A percentile compares a stretch with the other conserved stretches of the same genome.
These are phyloP conservation scores for Zopfia rhizophila DNA, from an alignment of 2,329 filamentous ascomycete genomes.

Conservation along the genomic window DNA sequence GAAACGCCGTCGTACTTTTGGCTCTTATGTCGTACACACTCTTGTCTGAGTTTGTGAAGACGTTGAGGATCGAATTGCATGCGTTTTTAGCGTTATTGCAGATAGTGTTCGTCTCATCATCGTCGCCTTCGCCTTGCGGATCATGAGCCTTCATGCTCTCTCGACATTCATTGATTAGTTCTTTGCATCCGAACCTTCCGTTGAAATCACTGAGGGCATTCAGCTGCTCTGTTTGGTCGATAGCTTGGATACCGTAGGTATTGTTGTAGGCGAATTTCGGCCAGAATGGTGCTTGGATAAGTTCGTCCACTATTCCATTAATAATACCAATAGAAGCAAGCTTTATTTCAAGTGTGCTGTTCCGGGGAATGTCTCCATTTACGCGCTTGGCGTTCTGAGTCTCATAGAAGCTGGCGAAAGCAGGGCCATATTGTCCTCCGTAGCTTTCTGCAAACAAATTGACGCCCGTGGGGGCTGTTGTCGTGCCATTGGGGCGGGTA, in stretches of 20 bases:
- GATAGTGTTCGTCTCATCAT: slow-evolving; percentile 40
- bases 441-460: slow-evolving; percentile 77
- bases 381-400: slow-evolving; percentile 68
- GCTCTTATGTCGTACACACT: slow-evolving; percentile 61
- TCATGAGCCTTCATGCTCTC: slow-evolving; percentile 38
- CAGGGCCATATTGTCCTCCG: slow-evolving; percentile 75
- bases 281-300: slow-evolving; percentile 69
- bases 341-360: slow-evolving; percentile 67
- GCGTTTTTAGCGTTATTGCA: slow-evolving; percentile 36
- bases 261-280: slow-evolving; percentile 70
- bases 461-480: slow-evolving; percentile 62
- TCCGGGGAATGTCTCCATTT: slow-evolving; percentile 61
- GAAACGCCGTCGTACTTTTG: slow-evolving; percentile 45
- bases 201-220: slow-evolving; percentile 60
- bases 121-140: slow-evolving; percentile 47
- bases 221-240: slow-evolving; percentile 63
- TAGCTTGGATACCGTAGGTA: slow-evolving; percentile 70
- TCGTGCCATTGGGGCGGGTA: slow-evolving; percentile 47
- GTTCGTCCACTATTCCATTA: slow-evolving; percentile 75
- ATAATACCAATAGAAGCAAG: slow-evolving; percentile 74
- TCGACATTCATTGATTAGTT: slow-evolving; percentile 52
- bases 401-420: slow-evolving; percentile 68
- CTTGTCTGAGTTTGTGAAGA: slow-evolving; percentile 21
- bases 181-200: slow-evolving; percentile 62
- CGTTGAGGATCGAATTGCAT: slow-evolving; percentile 22